These are phyloP conservation scores for Coffea humblotiana DNA, from an alignment of 305 asterid species.

Conservation along the genomic window DNA sequence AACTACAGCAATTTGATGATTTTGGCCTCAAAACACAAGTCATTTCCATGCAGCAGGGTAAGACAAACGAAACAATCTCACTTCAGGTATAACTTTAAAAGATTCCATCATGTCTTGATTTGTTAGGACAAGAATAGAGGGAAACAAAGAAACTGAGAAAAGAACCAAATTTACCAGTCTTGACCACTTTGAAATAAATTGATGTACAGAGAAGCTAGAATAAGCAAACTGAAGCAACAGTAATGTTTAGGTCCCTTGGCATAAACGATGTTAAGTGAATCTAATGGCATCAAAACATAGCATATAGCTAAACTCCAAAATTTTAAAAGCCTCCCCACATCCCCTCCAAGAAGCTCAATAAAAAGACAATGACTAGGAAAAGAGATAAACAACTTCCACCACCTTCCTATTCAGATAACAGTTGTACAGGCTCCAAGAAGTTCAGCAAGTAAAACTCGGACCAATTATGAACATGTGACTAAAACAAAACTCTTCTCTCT, in stretches of 20 bases:
- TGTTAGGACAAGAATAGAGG: background rate
- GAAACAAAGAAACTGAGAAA: background rate
- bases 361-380: background rate
- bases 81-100: background rate
- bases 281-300: background rate
- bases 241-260: background rate
- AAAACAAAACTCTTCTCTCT: background rate
- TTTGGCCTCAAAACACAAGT: background rate
- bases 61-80: background rate
- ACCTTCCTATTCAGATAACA: background rate
- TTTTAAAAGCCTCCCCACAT: background rate
- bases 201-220: background rate
- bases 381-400: background rate
- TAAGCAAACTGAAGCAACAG: background rate
- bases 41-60: background rate
- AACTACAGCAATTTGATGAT: background rate
- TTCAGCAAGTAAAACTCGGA: background rate
- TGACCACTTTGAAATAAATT: background rate
- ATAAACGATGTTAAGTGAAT: background rate
- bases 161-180: background rate
- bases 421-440: background rate
- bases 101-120: background rate
- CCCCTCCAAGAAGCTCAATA: background rate
- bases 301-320: background rate
- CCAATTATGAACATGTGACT: background rate